Percentiles rank a stretch among this genome's conserved stretches.
phyloP scores from a whole-genome alignment of 129 eudicot species.

The Chrysanthemum lavandulifolium region DNA sequence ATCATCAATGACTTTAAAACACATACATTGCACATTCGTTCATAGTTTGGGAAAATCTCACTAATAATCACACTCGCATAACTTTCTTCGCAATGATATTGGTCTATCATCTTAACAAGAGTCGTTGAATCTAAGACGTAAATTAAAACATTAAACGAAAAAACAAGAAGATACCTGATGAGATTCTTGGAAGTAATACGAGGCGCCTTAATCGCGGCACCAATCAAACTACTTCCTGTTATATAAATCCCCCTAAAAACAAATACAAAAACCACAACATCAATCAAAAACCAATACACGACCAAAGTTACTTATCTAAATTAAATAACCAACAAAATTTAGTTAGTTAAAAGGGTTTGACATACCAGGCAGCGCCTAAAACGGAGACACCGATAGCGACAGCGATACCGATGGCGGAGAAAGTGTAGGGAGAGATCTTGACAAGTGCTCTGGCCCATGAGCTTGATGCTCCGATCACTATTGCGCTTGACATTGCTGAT shows the following conservation, averaged over 20 bases:
- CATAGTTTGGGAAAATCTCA: too few species aligned
- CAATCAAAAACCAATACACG: background rate
- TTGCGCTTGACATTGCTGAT: slow-evolving; percentile 35
- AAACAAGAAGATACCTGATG: slow-evolving; percentile 47
- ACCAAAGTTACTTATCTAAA: too few species aligned
- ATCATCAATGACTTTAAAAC: too few species aligned
- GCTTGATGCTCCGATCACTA: slow-evolving; percentile 46
- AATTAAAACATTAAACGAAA: background rate
- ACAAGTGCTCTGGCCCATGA: slow-evolving; percentile 68
- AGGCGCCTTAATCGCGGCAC: slow-evolving; percentile 95
- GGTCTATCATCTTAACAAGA: too few species aligned
- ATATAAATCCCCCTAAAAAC: slow-evolving; percentile 69
- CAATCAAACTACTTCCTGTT: slow-evolving; percentile 94
- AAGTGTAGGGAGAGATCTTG: slow-evolving; percentile 81
- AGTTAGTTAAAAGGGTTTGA: background rate
- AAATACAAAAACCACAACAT: background rate
- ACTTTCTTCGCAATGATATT: too few species aligned
- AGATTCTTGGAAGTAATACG: slow-evolving; percentile 89
- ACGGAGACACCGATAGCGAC: slow-evolving; percentile 76
- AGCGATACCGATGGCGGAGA: slow-evolving; percentile 80
- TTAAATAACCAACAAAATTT: too few species aligned
- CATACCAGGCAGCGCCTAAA: slow-evolving; percentile 77
- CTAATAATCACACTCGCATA: too few species aligned
- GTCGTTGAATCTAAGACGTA: too few species aligned
- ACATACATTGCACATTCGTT: too few species aligned